These are phyloP conservation scores for Coniferiporia weirii DNA, from an alignment of 1,284 basidiomycete genomes.

Conservation along the genomic window DNA sequence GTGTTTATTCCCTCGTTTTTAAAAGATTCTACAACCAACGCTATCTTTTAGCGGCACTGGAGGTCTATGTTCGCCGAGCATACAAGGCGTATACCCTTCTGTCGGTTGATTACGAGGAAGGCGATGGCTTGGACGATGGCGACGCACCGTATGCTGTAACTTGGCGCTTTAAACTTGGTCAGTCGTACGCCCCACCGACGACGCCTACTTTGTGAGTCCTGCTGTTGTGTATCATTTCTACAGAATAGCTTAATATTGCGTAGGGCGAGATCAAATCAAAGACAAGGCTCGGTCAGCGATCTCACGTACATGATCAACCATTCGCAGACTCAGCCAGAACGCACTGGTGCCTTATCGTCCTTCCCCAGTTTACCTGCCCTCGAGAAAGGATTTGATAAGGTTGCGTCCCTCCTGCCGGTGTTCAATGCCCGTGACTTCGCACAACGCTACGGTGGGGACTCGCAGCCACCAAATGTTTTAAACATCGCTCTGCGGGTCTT, in stretches of 20 bases:
- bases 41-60: constrained; percentile 79
- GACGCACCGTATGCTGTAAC: constrained; percentile 77
- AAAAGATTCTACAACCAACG: constrained; percentile 17
- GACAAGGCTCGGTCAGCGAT: constrained; percentile 90
- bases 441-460: constrained; percentile 69
- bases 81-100: constrained; percentile 94
- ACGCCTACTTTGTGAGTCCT: constrained; percentile 49
- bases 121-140: constrained; percentile 73
- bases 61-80: constrained; percentile 93
- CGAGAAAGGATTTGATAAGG: constrained; percentile 68
- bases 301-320: constrained; percentile 84
- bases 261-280: constrained; percentile 31
- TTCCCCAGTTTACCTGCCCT: constrained; percentile 77
- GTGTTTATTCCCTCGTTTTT: constrained; percentile 23
- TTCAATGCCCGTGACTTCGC: constrained; percentile 70
- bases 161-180: constrained; percentile 92
- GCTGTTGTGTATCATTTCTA: constrained; percentile 15
- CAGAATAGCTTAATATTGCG: constrained; percentile 24
- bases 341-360: constrained; percentile 85
- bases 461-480: constrained; percentile 84
- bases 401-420: constrained; percentile 60
- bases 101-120: constrained; percentile 91
- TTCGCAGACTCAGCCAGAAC: constrained; percentile 80
- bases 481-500: constrained; percentile 90
- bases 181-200: constrained; percentile 76